Evolutionary conservation across 495 filamentous ascomycete species (phyloP), one percentile per base, ranked within the genome.

Genomic region (Letharia lupina): DNA sequence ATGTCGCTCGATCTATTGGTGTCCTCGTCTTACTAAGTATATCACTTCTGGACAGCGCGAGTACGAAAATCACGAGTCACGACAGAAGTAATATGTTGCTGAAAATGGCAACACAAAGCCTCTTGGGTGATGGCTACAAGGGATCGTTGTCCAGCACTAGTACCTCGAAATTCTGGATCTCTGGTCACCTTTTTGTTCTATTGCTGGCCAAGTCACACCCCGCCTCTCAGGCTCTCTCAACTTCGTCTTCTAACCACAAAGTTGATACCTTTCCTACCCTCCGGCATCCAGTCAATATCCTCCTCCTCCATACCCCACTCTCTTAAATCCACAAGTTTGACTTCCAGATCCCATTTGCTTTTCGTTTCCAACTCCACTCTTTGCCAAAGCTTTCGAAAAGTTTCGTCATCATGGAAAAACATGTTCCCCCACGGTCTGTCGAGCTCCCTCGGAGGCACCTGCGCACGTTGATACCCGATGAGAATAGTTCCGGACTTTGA

Each of bases 401-500:
- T 9, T 3, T 61, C 33, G 4, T 23, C 15, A 15, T 61, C 13
- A 44, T 61, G 39, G 9, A 44, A 41, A 31, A 18, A 61, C 59
- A 23, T 61, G 2, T 18, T 1, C 11, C 37, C 39, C 59, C 59
- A 61, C 13, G 59, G 40, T 45, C 59, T 61, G 23, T 42, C 11
- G 59, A 61, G 13, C 40, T 8, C 39, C 59, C 13, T 0, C 23
- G 39, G 33, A 23, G 13, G 35, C 23, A 20, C 59, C 12, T 45
- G 37, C 9, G 4, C 59, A 9, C 39, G 39, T 58, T 80, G 79
- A 33, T 75, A 68, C 2, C 80, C 80, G 1, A 81, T 56, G 2
- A 82, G 70, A 63, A 76, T 64, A 8, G 70, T 54, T 69, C 67
- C 47, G 65, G 73, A 58, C 44, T 71, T 73, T 39, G 83, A 70